Percentiles rank a stretch among this genome's conserved stretches.
Evolutionary conservation across 164 flowering plant genomes (phyloP).

Genomic region (Echeveria elegans): DNA sequence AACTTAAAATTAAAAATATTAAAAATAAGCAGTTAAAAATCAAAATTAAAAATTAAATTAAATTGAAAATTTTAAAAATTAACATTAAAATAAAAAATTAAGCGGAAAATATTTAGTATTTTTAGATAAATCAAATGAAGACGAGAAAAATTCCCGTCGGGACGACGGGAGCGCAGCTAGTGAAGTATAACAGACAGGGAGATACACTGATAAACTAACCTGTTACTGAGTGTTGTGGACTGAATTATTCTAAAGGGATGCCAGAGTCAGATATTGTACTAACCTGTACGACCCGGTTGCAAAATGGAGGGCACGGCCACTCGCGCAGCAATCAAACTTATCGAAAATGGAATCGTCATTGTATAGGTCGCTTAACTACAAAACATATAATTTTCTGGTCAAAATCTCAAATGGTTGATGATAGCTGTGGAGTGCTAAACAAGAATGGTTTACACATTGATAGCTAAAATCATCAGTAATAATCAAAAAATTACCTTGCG

Average conservation of each 20-base stretch:
- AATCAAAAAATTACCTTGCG: constrained; percentile 66
- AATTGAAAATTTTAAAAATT: too few species aligned
- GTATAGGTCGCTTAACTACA: constrained; percentile 60
- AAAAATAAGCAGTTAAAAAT: too few species aligned
- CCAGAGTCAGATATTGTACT: not conserved
- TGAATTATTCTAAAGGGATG: not conserved
- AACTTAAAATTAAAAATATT: too few species aligned
- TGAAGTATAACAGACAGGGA: not conserved
- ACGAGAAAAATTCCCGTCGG: too few species aligned
- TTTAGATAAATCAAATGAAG: too few species aligned
- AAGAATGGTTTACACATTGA: not conserved
- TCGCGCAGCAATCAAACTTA: constrained; percentile 66
- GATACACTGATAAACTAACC: not conserved
- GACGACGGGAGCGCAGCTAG: too few species aligned
- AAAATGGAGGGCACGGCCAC: constrained; percentile 48
- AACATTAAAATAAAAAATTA: too few species aligned
- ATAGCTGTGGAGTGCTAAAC: not conserved
- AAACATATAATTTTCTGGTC: not conserved
- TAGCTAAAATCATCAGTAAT: not conserved
- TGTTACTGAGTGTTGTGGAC: not conserved
- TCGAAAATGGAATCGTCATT: constrained; percentile 65
- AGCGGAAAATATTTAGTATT: too few species aligned
- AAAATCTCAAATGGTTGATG: too few species aligned
- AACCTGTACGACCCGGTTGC: constrained; percentile 63
- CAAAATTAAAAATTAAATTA: too few species aligned